Evolutionary conservation across 352 stramenopile genomes (phyloP), one percentile per base, ranked within the genome.

Genomic region (Elongisporangium anandrum): DNA sequence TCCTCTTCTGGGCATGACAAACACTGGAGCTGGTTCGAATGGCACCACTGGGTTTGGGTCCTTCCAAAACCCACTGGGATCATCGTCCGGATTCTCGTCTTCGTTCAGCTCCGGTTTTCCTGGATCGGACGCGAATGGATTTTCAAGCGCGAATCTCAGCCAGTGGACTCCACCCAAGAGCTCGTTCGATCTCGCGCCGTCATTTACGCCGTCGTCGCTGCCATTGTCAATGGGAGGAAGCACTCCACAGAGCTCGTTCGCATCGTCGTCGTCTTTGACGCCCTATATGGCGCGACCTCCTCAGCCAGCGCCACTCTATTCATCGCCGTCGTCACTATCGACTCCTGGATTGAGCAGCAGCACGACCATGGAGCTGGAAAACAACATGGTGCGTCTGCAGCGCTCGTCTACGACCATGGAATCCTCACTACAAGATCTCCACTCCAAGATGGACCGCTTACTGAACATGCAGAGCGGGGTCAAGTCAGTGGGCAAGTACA

Each of bases 381-480:
- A 73, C 54, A 74, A 73, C 22, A 76, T 94, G 23, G 63, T 87
- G 57, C 70, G 82, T n/a, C 60, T 94, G 24, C 79, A 91, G 56
- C 76, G 85, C 0, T 89, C 85, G 21, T 91, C 85, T 0, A 85
- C 81, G n/a, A 82, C 85, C 26, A 87, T 94, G 38, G 85, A 94
- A 57, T 86, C 80, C 0, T 79, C 76, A 6, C 57, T 94, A 5
- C 73, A 88, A 19, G 85, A 92, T 34, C 48, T 94, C 1, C 79
- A 94, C 19, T 75, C 79, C n/a, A 94, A 94, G 65, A 78, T 94
- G 66, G 85, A 92, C 61, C 79, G 85, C 3, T 65, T 94, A 0
- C 51, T 93, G 39, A 88, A 87, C 54, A 64, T 70, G 38, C 80
- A 90, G 49, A 66, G 61, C 49, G 79, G 72, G 21, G 62, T 77